Evolutionary conservation across 768 basidiomycete species (phyloP).

Genomic region (Tulasnella sp.): DNA sequence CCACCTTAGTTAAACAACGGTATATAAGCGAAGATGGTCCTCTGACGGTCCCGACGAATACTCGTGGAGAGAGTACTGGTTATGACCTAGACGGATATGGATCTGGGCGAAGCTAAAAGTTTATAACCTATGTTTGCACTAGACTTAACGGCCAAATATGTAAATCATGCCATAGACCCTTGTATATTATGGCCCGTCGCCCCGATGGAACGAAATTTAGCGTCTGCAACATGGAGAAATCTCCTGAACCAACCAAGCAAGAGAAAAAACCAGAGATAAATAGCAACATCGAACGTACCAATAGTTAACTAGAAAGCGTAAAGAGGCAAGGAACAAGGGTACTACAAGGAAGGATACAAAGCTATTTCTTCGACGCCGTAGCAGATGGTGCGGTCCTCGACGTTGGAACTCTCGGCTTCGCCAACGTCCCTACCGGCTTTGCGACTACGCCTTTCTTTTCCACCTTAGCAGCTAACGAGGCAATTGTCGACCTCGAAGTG

Average conservation of each 20-base stretch:
- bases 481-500: conserved; percentile 2
- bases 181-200: background rate
- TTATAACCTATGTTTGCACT: background rate
- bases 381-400: background rate
- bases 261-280: background rate
- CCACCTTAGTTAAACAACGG: conserved; percentile 53
- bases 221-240: background rate
- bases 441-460: background rate
- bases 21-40: conserved; percentile 4
- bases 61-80: conserved; percentile 13
- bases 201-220: background rate
- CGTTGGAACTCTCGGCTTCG: background rate
- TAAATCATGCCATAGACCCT: background rate
- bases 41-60: conserved; percentile 32
- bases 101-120: background rate
- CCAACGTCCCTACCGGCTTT: background rate
- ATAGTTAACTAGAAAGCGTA: background rate
- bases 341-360: background rate
- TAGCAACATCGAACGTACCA: background rate
- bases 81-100: conserved; percentile 29
- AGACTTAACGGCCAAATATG: background rate
- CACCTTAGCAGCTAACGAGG: background rate
- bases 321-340: background rate
- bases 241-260: background rate
- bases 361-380: background rate